phyloP scores from a whole-genome alignment of 352 stramenopile genomes.

The Phytophthora ramorum region DNA sequence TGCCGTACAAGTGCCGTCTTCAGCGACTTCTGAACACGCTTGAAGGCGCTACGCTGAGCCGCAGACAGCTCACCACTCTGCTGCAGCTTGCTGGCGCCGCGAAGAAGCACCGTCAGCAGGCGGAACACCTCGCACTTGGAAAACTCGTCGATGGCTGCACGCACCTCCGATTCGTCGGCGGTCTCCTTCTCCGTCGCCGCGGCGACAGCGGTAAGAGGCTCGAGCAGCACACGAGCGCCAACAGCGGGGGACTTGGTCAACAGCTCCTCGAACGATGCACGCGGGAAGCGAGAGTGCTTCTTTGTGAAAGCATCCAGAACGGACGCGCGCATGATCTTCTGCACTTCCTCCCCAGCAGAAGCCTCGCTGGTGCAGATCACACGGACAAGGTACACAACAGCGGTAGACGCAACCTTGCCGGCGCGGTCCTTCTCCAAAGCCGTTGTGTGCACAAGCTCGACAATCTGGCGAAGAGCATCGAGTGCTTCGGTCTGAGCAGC shows the following conservation, averaged over 20 bases:
- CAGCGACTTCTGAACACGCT: constrained; percentile 39
- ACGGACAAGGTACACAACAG: constrained; percentile 73
- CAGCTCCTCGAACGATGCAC: constrained; percentile 73
- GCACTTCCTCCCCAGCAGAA: constrained; percentile 30
- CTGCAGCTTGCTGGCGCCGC: constrained; percentile 34
- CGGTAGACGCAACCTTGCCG: constrained; percentile 60
- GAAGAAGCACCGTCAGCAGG: constrained; percentile 68
- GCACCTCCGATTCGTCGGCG: constrained; percentile 17
- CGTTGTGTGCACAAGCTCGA: constrained; percentile 55
- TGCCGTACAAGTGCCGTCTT: constrained; percentile 53
- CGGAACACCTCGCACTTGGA: constrained; percentile 82
- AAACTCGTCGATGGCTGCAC: constrained; percentile 69
- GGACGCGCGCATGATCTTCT: constrained; percentile 37
- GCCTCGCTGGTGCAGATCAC: constrained; percentile 39
- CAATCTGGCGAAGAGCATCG: constrained; percentile 41
- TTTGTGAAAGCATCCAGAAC: constrained; percentile 79
- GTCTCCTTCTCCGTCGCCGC: constrained; percentile 41
- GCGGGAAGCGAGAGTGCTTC: constrained; percentile 84
- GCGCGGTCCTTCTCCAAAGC: constrained; percentile 70
- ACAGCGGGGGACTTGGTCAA: constrained; percentile 57
- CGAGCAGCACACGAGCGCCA: constrained; percentile 62
- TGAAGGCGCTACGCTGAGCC: constrained; percentile 46
- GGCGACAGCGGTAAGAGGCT: constrained; percentile 57
- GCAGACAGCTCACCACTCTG: constrained; percentile 31
- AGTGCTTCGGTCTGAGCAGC: constrained; percentile 32